Evolutionary conservation across 495 filamentous ascomycete species (phyloP).

Genomic region (Penicilliopsis zonata): DNA sequence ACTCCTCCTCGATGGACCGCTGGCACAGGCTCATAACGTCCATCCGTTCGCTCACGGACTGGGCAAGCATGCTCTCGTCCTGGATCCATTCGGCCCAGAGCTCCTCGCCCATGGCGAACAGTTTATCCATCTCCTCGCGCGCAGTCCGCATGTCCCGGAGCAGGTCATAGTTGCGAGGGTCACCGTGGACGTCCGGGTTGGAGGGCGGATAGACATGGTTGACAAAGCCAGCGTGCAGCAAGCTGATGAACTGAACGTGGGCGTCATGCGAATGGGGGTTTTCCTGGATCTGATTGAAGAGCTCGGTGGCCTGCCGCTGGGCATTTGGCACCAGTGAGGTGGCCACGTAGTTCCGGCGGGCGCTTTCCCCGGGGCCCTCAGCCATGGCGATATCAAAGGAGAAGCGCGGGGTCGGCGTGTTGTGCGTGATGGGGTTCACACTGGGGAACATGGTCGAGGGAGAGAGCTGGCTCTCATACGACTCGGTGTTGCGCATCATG

Average conservation of each 20-base stretch:
- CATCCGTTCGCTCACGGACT: constrained; percentile 50
- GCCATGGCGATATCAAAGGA: constrained; percentile 46
- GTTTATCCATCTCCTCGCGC: constrained; percentile 51
- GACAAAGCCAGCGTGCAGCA: constrained; percentile 52
- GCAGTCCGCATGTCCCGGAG: constrained; percentile 50
- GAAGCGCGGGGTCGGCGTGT: constrained; percentile 39
- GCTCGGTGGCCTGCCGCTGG: constrained; percentile 37
- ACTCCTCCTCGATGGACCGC: constrained; percentile 70
- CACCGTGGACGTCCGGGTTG: constrained; percentile 31
- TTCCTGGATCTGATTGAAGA: constrained; percentile 42
- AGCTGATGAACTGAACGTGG: constrained; percentile 49
- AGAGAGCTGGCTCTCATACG: constrained; percentile 37
- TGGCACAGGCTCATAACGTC: constrained; percentile 75
- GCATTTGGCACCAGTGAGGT: constrained; percentile 42
- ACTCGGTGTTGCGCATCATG: constrained; percentile 33
- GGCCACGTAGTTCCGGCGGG: constrained; percentile 34
- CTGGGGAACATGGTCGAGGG: constrained; percentile 34
- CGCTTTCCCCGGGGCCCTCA: constrained; percentile 34
- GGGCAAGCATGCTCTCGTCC: constrained; percentile 50
- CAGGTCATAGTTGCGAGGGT: constrained; percentile 42
- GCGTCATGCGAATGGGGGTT: constrained; percentile 55
- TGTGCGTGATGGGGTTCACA: constrained; percentile 39
- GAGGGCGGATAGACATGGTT: constrained; percentile 40
- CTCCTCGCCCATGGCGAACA: constrained; percentile 55
- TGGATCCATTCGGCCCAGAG: constrained; percentile 54